Evolutionary conservation across 2,329 filamentous ascomycete genomes (phyloP), one percentile per base, ranked within the genome.

Genomic region (Colletotrichum filicis): DNA sequence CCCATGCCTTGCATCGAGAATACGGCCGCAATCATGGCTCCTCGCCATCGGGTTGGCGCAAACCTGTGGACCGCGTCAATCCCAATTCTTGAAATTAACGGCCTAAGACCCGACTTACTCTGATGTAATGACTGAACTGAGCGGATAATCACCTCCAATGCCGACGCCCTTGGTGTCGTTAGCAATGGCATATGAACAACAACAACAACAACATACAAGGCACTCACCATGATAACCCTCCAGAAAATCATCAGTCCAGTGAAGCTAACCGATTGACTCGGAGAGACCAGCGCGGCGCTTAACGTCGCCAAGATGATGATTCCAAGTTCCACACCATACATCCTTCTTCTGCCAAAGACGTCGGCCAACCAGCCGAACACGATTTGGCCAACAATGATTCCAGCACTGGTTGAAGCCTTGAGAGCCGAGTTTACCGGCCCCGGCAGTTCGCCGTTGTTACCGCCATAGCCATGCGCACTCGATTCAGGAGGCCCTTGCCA

Each of bases 1-100:
- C 94, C 94, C 30, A 95, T 86, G 60, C 93, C 93, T 78, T 97
- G 94, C 93, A 95, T 95, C 49, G 93, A 93, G 79, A 97, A 97
- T 61, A 96, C 93, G 19, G 92, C 89, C 12, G 92, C 93, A 86
- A 97, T 93, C 92, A 97, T 96, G 71, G 92, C 93, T 74, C 93
- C 94, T 77, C 94, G 88, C 91, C 93, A 95, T 77, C 92, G 90
- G 14, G 94, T 96, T 3, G 93, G 94, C 9, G 94, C 93, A 79
- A 96, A 96, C 77, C 90, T 91, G 76, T 14, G 4, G 26, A n/a
- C 22, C 14, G 11, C 68, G 11, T 66, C 28, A 62, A 56, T 22
- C 8, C 5, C 46, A 53, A 56, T 46, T 76, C 80, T 73, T 79
- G 75, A 22, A 16, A 53, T 26, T 3, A 37, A 30, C 49, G 14